These are phyloP conservation scores for Nemophila menziesii DNA, from an alignment of 257 asterid genomes.

Conservation along the genomic window DNA sequence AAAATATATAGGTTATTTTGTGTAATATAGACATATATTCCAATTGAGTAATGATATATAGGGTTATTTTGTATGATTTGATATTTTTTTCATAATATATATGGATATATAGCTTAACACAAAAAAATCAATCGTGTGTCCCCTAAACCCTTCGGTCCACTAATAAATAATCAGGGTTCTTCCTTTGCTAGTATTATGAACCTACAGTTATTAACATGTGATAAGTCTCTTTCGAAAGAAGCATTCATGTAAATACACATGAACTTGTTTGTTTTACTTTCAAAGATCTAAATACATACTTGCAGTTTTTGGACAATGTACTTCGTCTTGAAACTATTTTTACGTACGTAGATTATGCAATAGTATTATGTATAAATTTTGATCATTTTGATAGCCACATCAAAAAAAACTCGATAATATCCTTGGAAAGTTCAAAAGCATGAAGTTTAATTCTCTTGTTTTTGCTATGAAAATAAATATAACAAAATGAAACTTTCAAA, in stretches of 20 bases:
- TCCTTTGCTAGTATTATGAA: too few species aligned
- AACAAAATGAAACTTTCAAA: not conserved
- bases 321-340: slow-evolving; percentile 23
- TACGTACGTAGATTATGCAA: slow-evolving; percentile 24
- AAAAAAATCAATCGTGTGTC: too few species aligned
- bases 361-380: slow-evolving; percentile 12
- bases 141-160: too few species aligned
- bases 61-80: too few species aligned
- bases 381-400: slow-evolving; percentile 19
- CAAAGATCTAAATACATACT: slow-evolving; percentile 24
- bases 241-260: slow-evolving; percentile 34
- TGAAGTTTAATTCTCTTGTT: slow-evolving; percentile 5
- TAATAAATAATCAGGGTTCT: too few species aligned
- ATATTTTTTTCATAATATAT: too few species aligned
- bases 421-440: slow-evolving; percentile 26
- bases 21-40: too few species aligned
- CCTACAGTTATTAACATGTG: too few species aligned
- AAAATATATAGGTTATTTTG: too few species aligned
- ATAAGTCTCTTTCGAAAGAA: slow-evolving; percentile 21
- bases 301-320: slow-evolving; percentile 20
- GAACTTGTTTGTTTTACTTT: slow-evolving; percentile 24
- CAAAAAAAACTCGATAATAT: slow-evolving; percentile 17
- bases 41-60: too few species aligned
- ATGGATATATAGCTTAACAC: too few species aligned
- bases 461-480: not conserved